Evolutionary conservation across 1,284 basidiomycete species (phyloP).

Genomic region (Acaromyces ingoldii): DNA sequence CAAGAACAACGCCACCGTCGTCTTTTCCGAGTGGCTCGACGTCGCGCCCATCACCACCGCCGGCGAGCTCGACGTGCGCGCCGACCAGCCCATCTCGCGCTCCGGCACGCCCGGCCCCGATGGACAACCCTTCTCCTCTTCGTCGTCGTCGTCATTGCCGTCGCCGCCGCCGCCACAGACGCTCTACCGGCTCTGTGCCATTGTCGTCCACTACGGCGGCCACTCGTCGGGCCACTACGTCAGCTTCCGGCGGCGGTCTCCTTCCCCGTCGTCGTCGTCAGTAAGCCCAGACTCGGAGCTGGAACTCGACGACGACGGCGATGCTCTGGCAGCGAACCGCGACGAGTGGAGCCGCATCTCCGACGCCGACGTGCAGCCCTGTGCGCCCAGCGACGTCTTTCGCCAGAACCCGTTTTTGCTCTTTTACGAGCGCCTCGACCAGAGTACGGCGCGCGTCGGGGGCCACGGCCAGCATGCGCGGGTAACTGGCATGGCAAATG

Average conservation of each 20-base stretch:
- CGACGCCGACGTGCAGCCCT: constrained; percentile 34
- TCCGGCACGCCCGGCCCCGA: no score
- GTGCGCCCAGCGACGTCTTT: constrained; percentile 31
- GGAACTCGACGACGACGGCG: background rate
- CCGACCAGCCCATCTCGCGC: constrained; percentile 11
- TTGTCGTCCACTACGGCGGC: constrained; percentile 48
- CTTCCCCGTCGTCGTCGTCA: constrained; percentile 1
- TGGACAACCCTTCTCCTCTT: no score
- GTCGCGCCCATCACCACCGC: constrained; percentile 27
- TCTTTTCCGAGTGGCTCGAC: constrained; percentile 41
- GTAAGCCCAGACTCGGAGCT: background rate
- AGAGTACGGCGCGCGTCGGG: background rate
- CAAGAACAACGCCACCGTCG: constrained; percentile 42
- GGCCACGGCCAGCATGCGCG: background rate
- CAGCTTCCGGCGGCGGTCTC: constrained; percentile 35
- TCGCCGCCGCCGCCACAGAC: no score
- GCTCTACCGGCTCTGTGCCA: constrained; percentile 27
- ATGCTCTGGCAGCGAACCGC: background rate
- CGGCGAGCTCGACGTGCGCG: constrained; percentile 16
- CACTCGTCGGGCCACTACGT: constrained; percentile 49
- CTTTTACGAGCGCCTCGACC: constrained; percentile 35
- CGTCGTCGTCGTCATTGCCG: no score
- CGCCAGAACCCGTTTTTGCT: constrained; percentile 47
- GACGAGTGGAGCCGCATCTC: constrained; percentile 41
- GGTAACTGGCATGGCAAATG: background rate